Conservation (phyloP, 1,139 yeast species). For the Geotrichum cucujoidarum region DNA sequence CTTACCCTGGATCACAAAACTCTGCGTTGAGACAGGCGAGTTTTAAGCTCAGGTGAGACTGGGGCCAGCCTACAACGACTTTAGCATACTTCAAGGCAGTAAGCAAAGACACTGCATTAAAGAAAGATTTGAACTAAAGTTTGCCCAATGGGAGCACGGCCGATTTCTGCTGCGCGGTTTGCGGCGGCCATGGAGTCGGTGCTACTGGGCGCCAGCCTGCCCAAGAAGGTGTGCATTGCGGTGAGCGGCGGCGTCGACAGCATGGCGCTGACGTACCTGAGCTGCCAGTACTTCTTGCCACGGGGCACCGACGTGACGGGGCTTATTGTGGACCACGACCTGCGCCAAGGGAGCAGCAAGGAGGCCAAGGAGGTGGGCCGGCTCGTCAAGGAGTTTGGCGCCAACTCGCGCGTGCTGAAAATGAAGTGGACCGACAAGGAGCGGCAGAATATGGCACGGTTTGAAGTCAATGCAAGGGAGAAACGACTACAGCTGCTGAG, state of each 20-base stretch:
- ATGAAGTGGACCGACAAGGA: conserved; percentile 35
- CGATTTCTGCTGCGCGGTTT: conserved; percentile 6
- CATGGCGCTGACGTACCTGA: conserved; percentile 55
- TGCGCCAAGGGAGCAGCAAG: conserved; percentile 43
- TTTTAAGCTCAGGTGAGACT: not conserved
- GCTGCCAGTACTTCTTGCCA: conserved; percentile 35
- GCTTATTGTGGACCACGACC: conserved; percentile 55
- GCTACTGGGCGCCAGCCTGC: conserved; percentile 1
- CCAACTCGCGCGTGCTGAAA: conserved; percentile 39
- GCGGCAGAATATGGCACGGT: conserved; percentile 21
- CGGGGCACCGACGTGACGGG: conserved; percentile 40
- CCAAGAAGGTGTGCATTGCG: conserved; percentile 39
- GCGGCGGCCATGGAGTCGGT: conserved; percentile 9
- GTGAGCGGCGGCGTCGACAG: conserved; percentile 84
- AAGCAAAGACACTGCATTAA: too few relatives aligned
- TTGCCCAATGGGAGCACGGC: too few relatives aligned
- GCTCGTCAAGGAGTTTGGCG: conserved; percentile 40
- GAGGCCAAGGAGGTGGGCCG: conserved; percentile 48
- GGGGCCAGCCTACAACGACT: not conserved
- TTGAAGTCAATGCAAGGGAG: conserved; percentile 36
- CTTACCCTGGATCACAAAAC: not conserved
- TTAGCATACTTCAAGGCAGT: too few relatives aligned
- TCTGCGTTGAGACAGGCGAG: not conserved
- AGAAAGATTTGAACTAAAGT: too few relatives aligned
- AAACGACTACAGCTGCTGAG: conserved; percentile 47